These are phyloP conservation scores for Cladobotryum protrusum DNA, from an alignment of 2,329 filamentous ascomycete genomes.

Conservation along the genomic window DNA sequence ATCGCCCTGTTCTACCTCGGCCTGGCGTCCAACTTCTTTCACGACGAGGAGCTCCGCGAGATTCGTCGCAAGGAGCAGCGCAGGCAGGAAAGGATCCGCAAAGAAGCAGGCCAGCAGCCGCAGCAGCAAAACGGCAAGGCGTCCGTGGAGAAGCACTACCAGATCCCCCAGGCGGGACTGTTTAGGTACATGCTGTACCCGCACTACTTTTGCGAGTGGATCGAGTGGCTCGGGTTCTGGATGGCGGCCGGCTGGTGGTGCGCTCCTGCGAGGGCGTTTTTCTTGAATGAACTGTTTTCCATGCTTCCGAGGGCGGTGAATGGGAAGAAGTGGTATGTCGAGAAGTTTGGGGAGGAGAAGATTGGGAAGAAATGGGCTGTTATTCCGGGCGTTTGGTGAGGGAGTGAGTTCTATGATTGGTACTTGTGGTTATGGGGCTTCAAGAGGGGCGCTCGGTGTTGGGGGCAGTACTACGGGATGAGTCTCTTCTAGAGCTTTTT, in stretches of 20 bases:
- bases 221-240: constrained; percentile 91
- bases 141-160: constrained; percentile 67
- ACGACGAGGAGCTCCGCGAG: constrained; percentile 84
- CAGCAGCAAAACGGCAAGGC: constrained; percentile 19
- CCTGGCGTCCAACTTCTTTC: constrained; percentile 74
- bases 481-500: too few species aligned
- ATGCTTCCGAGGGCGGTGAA: constrained; percentile 84
- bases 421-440: background rate
- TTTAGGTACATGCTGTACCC: constrained; percentile 82
- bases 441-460: too few species aligned
- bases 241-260: constrained; percentile 63
- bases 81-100: constrained; percentile 39
- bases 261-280: constrained; percentile 70
- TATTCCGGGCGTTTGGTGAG: constrained; percentile 45
- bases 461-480: too few species aligned
- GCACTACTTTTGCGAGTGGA: constrained; percentile 94
- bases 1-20: constrained; percentile 70
- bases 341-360: constrained; percentile 80
- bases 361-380: constrained; percentile 70
- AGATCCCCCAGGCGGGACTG: constrained; percentile 75
- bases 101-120: constrained; percentile 31
- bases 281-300: constrained; percentile 79
- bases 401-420: background rate
- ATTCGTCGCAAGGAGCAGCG: constrained; percentile 67
- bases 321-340: constrained; percentile 78